These are phyloP conservation scores for Yarrowia sp. DNA, from an alignment of 805 yeast genomes.

Conservation along the genomic window DNA sequence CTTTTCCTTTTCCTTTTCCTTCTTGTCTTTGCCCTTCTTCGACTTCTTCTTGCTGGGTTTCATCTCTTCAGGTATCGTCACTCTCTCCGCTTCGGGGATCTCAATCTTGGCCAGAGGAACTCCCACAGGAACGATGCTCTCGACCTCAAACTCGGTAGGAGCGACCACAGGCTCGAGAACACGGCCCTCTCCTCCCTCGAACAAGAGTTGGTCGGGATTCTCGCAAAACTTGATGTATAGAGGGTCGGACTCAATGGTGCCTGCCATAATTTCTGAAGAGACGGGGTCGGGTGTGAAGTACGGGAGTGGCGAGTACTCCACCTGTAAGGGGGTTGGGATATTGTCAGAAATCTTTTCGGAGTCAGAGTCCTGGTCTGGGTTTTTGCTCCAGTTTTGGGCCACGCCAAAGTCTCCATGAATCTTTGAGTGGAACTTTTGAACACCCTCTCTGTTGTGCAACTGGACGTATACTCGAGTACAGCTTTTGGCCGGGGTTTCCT, in stretches of 20 bases:
- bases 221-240: constrained; percentile 27
- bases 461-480: constrained; percentile 8
- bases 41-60: constrained; percentile 15
- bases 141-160: constrained; percentile 26
- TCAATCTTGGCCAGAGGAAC: constrained; percentile 30
- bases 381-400: not conserved
- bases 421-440: constrained; percentile 5
- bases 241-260: constrained; percentile 29
- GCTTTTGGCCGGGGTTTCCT: not conserved
- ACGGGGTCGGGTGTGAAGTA: not conserved
- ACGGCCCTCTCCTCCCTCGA: constrained; percentile 12
- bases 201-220: constrained; percentile 23
- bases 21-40: constrained; percentile 8
- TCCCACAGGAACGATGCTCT: constrained; percentile 17
- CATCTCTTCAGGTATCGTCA: constrained; percentile 15
- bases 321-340: not conserved
- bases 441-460: not conserved
- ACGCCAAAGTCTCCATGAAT: not conserved
- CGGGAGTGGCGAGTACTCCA: constrained; percentile 29
- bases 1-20: constrained; percentile 2
- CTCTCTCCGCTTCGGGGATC: constrained; percentile 25
- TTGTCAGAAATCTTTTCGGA: constrained; percentile 1
- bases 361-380: not conserved
- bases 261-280: not conserved
- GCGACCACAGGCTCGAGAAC: constrained; percentile 26